These are phyloP conservation scores for Chlorella sorokiniana DNA, from an alignment of 139 green algal species.

Conservation along the genomic window DNA sequence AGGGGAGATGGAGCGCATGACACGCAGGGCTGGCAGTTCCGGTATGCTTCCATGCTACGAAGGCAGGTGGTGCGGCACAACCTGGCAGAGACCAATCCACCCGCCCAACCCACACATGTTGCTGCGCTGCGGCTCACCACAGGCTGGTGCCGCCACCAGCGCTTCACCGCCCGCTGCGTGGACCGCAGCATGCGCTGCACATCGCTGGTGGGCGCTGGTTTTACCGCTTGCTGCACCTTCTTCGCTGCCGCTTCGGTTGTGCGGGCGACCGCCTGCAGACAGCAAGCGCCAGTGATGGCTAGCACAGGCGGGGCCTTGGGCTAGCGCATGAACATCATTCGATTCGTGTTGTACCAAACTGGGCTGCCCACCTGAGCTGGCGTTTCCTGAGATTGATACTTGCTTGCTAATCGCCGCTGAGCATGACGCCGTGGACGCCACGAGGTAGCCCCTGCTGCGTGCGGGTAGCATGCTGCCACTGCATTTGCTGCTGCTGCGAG, in stretches of 20 bases:
- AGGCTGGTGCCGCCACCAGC: neutral
- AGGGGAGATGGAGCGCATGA: neutral
- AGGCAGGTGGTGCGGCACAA: too few species aligned
- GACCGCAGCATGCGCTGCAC: neutral
- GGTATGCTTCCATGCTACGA: too few species aligned
- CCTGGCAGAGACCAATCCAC: too few species aligned
- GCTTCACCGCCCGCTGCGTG: neutral
- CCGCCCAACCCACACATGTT: too few species aligned
- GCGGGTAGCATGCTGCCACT: neutral
- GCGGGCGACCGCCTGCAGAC: neutral
- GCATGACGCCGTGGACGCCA: slow-evolving; percentile 19
- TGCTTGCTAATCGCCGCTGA: neutral
- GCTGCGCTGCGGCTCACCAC: neutral
- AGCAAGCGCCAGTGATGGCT: too few species aligned
- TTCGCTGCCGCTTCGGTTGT: neutral
- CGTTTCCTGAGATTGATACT: neutral
- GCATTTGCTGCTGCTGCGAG: neutral
- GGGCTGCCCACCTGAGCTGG: slow-evolving; percentile 2
- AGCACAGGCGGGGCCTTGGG: too few species aligned
- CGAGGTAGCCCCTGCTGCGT: neutral
- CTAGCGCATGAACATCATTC: too few species aligned
- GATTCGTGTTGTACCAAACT: neutral
- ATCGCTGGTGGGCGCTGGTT: neutral
- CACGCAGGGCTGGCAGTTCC: neutral
- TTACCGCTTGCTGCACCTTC: neutral